These are phyloP conservation scores for Ophiostoma ulmi DNA, from an alignment of 2,329 filamentous ascomycete genomes.

Conservation along the genomic window DNA sequence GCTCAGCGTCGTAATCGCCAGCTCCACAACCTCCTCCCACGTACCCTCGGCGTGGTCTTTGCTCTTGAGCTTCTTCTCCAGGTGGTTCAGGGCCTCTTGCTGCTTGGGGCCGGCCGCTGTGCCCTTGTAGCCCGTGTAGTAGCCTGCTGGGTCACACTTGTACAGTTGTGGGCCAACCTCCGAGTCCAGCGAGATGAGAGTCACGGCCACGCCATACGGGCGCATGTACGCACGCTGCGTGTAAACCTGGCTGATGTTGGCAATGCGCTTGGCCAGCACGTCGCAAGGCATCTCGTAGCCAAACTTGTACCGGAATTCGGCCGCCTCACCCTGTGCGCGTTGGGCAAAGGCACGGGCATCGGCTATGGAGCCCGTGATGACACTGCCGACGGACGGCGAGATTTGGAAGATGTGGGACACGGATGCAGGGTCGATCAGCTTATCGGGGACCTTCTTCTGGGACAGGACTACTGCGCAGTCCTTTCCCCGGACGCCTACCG, in stretches of 20 bases:
- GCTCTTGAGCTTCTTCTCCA: conserved; percentile 99
- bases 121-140: conserved; percentile 98
- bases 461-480: conserved; percentile 94
- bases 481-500: conserved; percentile 91
- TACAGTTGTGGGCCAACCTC: conserved; percentile 92
- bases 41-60: conserved; percentile 87
- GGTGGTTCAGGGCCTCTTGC: conserved; percentile 95
- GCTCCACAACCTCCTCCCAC: conserved; percentile 97
- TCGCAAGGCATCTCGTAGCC: conserved; percentile 99
- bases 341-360: conserved; percentile 91
- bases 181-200: conserved; percentile 86
- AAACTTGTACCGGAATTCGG: conserved; percentile 97
- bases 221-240: conserved; percentile 98
- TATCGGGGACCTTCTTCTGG: conserved; percentile 99
- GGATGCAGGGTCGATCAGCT: conserved; percentile 94
- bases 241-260: conserved; percentile 99
- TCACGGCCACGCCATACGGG: conserved; percentile 91
- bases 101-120: conserved; percentile 96
- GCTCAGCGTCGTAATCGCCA: conserved; percentile 91
- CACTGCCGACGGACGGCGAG: conserved; percentile 91
- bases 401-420: conserved; percentile 97
- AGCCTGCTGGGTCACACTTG: conserved; percentile 97
- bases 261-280: conserved; percentile 89
- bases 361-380: conserved; percentile 98
- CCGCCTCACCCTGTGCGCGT: conserved; percentile 89